Base-by-base conservation (phyloP, 2,329 filamentous ascomycete species). In the Zymoseptoria passerinii region DNA sequence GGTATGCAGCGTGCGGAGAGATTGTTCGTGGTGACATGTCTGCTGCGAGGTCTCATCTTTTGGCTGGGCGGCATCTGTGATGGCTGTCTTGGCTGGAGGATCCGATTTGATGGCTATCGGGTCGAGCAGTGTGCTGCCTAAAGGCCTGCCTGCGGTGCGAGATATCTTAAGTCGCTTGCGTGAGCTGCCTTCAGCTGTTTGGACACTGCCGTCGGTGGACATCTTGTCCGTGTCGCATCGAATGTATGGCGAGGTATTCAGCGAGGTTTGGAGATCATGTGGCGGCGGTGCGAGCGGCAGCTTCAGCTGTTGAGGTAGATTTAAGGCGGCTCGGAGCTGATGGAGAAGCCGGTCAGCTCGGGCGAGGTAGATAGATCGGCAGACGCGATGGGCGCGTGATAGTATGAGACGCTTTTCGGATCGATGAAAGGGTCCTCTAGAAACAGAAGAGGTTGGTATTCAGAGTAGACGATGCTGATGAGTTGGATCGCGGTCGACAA, bases 1-100 rank as follows among this genome's bases (percentile, higher is more conserved):
- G 51, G 75, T 63, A 20, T 69, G 65, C 1, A 72, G 60, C 16
- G 59, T 62, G 28, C 63, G 62, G 10, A 70, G 59, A 1, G 62
- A 61, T 20, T 62, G 58, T 55, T 68, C 65, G 56, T 68, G 66
- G 19, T 63, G 62, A 53, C 65, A 68, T 23, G 27, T 51, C 20
- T 54, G 48, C 29, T 54, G 52, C n/a, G 27, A 5, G 44, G 52
- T 53, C 16, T 44, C 16, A 4, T 28, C 13, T 6, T 57, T 50
- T 27, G 50, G 50, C 50, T 29, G 10, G n/a, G 50, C 23, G 9
- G 19, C 50, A 20, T 28, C 28, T 23, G 50, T 28, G 27, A 20
- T 16, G 23, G 50, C 19, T 23, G 18, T 7, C 10, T 28, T 18
- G 19, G 50, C 50, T 2, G 50, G 29, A 8, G 52, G 18, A 16